phyloP scores from a whole-genome alignment of 2,329 filamentous ascomycete genomes.

The Trichophyton rubrum region DNA sequence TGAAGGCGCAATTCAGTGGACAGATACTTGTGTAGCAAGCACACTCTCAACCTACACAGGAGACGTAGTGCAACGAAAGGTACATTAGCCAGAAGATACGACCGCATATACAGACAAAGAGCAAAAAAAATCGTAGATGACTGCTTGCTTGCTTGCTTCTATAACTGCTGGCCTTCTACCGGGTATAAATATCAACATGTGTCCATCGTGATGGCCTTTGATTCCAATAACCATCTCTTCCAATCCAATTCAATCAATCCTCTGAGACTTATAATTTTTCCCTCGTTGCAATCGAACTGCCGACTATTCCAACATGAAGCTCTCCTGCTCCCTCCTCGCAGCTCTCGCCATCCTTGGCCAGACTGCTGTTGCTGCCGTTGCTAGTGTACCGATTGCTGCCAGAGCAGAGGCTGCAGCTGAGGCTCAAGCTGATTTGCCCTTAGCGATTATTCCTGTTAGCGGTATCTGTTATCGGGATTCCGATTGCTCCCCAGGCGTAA shows the following conservation, averaged over 20 bases:
- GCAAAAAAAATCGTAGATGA: background rate
- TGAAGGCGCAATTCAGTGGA: background rate
- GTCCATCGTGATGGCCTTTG: background rate
- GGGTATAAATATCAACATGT: background rate
- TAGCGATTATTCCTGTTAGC: background rate
- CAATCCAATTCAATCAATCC: background rate
- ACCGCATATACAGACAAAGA: background rate
- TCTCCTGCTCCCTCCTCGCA: background rate
- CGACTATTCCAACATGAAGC: background rate
- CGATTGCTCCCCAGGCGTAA: background rate
- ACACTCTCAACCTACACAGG: background rate
- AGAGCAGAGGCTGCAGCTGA: background rate
- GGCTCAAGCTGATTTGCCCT: background rate
- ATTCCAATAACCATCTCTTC: background rate
- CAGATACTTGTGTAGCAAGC: background rate
- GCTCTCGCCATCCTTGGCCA: background rate
- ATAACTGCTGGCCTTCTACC: too few relatives aligned
- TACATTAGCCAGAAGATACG: background rate
- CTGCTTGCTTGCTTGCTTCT: background rate
- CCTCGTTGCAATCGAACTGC: background rate
- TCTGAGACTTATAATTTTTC: background rate
- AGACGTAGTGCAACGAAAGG: background rate
- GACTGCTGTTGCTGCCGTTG: background rate
- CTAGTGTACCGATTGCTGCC: background rate
- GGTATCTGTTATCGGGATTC: background rate